Evolutionary conservation across 805 yeast species (phyloP).

Genomic region (Lachancea kluyveri): DNA sequence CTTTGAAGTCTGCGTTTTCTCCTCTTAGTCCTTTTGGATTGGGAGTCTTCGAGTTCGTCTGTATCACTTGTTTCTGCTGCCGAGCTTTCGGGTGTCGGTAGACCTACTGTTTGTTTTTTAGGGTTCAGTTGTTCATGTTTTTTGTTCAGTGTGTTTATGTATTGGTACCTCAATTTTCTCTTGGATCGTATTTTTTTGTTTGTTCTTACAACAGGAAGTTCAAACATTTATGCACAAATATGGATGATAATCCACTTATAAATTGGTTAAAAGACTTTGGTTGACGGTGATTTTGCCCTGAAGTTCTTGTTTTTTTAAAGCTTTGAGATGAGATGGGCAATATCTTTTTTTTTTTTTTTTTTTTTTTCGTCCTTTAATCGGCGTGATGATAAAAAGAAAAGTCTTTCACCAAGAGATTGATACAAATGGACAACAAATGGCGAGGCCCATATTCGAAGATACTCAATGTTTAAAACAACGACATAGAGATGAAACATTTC

Average conservation of each 20-base stretch:
- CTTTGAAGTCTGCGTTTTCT: constrained; percentile 18
- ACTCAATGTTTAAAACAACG: too few species aligned
- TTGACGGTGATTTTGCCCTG: too few species aligned
- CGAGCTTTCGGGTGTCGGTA: constrained; percentile 24
- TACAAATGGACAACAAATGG: too few species aligned
- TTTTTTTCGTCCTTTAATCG: too few species aligned
- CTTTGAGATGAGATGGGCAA: too few species aligned
- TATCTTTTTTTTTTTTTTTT: too few species aligned
- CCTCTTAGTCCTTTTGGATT: constrained; percentile 9
- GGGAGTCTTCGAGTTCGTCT: constrained; percentile 9
- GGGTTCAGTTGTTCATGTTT: constrained; percentile 11
- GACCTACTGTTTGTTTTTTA: constrained; percentile 5
- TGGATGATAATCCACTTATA: background rate
- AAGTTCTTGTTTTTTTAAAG: too few species aligned
- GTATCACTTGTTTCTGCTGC: constrained; percentile 20
- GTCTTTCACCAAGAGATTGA: too few species aligned
- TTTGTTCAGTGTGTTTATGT: constrained; percentile 17
- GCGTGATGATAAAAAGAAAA: too few species aligned
- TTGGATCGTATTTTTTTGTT: constrained; percentile 14
- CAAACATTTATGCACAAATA: constrained; percentile 22
- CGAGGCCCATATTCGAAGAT: too few species aligned
- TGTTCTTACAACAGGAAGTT: constrained; percentile 17
- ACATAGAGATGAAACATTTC: too few species aligned
- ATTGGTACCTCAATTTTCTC: constrained; percentile 25
- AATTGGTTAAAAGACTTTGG: background rate